phyloP scores from a whole-genome alignment of 495 filamentous ascomycete species.

The Apodospora peruviana region DNA sequence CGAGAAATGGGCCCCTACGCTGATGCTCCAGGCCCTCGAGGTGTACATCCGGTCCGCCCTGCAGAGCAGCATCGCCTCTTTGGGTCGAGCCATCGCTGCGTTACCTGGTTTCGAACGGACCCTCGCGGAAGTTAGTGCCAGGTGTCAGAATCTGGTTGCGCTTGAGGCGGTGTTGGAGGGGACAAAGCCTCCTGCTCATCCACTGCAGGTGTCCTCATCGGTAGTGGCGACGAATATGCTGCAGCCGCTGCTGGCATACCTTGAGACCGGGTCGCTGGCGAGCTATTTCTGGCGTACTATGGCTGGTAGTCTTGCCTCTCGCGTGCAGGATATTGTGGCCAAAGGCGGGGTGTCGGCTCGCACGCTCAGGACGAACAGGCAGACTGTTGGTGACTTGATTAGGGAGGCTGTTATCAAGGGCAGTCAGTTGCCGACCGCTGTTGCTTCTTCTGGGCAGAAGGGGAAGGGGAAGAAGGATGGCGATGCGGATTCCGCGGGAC shows the following conservation, averaged over 20 bases:
- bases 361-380: conserved; percentile 69
- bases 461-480: conserved; percentile 37
- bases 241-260: conserved; percentile 62
- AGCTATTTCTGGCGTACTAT: conserved; percentile 90
- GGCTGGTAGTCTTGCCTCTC: conserved; percentile 66
- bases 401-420: conserved; percentile 78
- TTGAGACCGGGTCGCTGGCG: conserved; percentile 82
- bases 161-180: conserved; percentile 71
- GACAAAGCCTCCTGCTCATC: conserved; percentile 60
- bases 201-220: conserved; percentile 41
- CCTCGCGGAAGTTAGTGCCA: conserved; percentile 70
- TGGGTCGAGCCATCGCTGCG: conserved; percentile 68
- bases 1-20: conserved; percentile 56
- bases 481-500: conserved; percentile 14
- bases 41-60: conserved; percentile 70
- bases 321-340: conserved; percentile 76
- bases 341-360: conserved; percentile 80
- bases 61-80: conserved; percentile 63
- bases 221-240: conserved; percentile 52
- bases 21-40: conserved; percentile 73
- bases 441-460: conserved; percentile 32
- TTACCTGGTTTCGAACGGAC: conserved; percentile 79
- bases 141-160: conserved; percentile 86
- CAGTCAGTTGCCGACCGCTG: conserved; percentile 48
- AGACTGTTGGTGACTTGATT: conserved; percentile 69